These are phyloP conservation scores for Metschnikowia shivogae DNA, from an alignment of 805 yeast genomes.

Conservation along the genomic window DNA sequence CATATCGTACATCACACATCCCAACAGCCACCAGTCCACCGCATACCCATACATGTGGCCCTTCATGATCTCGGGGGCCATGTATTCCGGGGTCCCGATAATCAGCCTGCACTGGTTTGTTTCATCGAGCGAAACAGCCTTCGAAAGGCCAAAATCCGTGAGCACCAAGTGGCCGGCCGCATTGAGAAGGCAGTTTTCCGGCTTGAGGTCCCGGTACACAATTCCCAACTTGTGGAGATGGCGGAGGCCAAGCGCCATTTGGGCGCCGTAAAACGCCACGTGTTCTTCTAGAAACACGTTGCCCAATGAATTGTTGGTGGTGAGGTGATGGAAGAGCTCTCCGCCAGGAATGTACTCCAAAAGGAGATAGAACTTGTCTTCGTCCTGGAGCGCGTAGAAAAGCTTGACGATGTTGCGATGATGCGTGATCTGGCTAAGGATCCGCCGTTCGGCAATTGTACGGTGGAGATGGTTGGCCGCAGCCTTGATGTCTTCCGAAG, in stretches of 20 bases:
- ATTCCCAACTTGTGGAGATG: slow-evolving; percentile 79
- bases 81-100: slow-evolving; percentile 73
- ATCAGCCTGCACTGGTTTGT: slow-evolving; percentile 41
- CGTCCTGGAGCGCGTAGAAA: slow-evolving; percentile 43
- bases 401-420: slow-evolving; percentile 42
- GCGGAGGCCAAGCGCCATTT: slow-evolving; percentile 68
- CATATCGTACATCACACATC: slow-evolving; percentile 42
- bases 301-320: slow-evolving; percentile 29
- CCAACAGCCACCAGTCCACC: slow-evolving; percentile 48
- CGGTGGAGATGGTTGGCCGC: slow-evolving; percentile 16
- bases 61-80: slow-evolving; percentile 67
- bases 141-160: slow-evolving; percentile 80
- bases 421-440: slow-evolving; percentile 33
- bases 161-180: slow-evolving; percentile 73
- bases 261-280: slow-evolving; percentile 76
- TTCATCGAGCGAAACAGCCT: slow-evolving; percentile 37
- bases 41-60: slow-evolving; percentile 46
- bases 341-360: slow-evolving; percentile 45
- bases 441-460: slow-evolving; percentile 19
- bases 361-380: slow-evolving; percentile 40
- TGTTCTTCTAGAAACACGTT: slow-evolving; percentile 54
- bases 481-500: slow-evolving; percentile 4
- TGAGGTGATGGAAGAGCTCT: slow-evolving; percentile 41
- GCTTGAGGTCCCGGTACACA: slow-evolving; percentile 83
- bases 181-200: slow-evolving; percentile 82